These are phyloP conservation scores for Melaleuca quinquenervia DNA, from an alignment of 345 rosid species.

Conservation along the genomic window DNA sequence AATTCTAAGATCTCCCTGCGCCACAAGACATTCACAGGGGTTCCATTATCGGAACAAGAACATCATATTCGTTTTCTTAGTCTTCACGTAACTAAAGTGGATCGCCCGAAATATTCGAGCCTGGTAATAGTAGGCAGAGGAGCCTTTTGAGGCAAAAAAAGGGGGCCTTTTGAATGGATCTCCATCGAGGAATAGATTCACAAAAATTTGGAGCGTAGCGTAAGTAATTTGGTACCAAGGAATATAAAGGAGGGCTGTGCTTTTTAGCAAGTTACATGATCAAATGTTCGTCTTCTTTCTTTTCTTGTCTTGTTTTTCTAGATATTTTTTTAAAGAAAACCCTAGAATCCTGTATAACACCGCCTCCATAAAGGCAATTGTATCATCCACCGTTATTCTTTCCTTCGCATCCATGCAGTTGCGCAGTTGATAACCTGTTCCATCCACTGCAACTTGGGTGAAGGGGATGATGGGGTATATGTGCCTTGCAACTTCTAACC, in stretches of 20 bases:
- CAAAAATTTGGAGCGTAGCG: not conserved
- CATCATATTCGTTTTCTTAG: not conserved
- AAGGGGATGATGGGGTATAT: not conserved
- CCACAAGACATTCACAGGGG: not conserved
- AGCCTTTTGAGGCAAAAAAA: not conserved
- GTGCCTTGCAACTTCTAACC: not conserved
- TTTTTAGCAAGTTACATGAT: not conserved
- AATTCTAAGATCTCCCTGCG: not conserved
- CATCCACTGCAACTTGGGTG: not conserved
- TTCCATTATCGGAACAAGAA: not conserved
- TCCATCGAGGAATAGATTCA: not conserved
- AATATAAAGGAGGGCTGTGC: not conserved
- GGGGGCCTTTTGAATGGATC: not conserved
- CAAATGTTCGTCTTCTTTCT: not conserved
- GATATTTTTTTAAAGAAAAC: not conserved
- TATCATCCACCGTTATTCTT: not conserved
- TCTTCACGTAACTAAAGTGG: not conserved
- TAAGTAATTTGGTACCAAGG: not conserved
- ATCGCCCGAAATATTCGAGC: not conserved
- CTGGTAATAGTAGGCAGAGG: not conserved
- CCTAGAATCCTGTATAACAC: not conserved
- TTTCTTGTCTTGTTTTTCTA: not conserved
- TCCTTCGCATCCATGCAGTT: not conserved
- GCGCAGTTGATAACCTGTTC: not conserved
- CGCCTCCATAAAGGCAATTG: not conserved